These are phyloP conservation scores for Corinectria fuckeliana DNA, from an alignment of 2,329 filamentous ascomycete species.

Conservation along the genomic window DNA sequence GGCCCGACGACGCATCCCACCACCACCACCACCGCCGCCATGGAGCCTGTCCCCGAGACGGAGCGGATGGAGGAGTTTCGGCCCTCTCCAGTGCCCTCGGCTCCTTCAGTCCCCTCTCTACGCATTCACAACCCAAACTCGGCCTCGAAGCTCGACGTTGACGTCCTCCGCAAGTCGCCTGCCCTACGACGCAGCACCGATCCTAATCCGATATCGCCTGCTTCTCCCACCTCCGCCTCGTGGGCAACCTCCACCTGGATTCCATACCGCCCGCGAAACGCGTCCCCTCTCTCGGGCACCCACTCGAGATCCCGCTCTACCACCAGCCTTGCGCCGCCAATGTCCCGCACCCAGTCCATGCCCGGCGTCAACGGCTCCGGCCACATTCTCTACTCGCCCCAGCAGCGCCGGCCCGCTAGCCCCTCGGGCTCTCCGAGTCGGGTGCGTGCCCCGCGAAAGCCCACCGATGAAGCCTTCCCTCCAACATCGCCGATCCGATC, in stretches of 20 bases:
- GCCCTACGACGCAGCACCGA: slow-evolving; percentile 65
- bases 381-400: slow-evolving; percentile 62
- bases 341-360: slow-evolving; percentile 70
- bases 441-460: slow-evolving; percentile 60
- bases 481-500: slow-evolving; percentile 59
- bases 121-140: slow-evolving; percentile 53
- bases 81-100: slow-evolving; percentile 58
- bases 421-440: slow-evolving; percentile 61
- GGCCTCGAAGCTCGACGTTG: slow-evolving; percentile 49
- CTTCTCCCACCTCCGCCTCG: slow-evolving; percentile 56
- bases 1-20: slow-evolving; percentile 29
- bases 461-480: slow-evolving; percentile 66
- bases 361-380: slow-evolving; percentile 67
- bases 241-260: slow-evolving; percentile 55
- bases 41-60: slow-evolving; percentile 73
- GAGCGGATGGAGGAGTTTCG: slow-evolving; percentile 72
- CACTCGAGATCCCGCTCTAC: slow-evolving; percentile 66
- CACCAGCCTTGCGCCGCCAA: slow-evolving; percentile 60
- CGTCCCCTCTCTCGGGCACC: slow-evolving; percentile 64
- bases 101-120: slow-evolving; percentile 57
- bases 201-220: slow-evolving; percentile 58
- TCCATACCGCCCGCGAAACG: slow-evolving; percentile 67
- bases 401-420: slow-evolving; percentile 59
- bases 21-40: slow-evolving; percentile 46
- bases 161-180: slow-evolving; percentile 57